Evolutionary conservation across 129 eudicot species (phyloP).

Genomic region (Calendula officinalis): DNA sequence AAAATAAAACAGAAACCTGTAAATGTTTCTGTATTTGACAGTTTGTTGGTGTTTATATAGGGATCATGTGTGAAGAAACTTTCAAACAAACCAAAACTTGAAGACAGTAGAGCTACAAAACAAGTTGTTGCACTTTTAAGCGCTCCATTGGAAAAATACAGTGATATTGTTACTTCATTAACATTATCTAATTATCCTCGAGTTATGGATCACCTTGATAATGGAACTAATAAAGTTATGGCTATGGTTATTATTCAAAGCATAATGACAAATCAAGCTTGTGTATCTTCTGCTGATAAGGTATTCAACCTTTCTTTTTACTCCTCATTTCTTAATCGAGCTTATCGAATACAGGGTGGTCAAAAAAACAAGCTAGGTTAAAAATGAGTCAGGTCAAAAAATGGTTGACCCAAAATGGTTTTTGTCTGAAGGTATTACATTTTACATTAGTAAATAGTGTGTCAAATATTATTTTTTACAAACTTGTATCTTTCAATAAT

Average conservation of each 20-base stretch:
- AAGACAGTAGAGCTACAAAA: conserved; percentile 93
- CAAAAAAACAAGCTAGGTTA: background rate
- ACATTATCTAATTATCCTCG: conserved; percentile 97
- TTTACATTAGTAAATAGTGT: too few species aligned
- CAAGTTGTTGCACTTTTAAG: conserved; percentile 98
- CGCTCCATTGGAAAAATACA: conserved; percentile 93
- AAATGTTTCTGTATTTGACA: background rate
- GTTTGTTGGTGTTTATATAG: conserved; percentile 37
- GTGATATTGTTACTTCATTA: conserved; percentile 90
- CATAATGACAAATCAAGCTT: conserved; percentile 73
- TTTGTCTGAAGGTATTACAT: too few species aligned
- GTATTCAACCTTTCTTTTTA: conserved; percentile 34
- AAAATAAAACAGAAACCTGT: background rate
- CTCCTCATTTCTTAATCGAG: background rate
- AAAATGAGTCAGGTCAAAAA: background rate
- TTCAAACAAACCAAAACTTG: conserved; percentile 82
- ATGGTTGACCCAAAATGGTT: too few species aligned
- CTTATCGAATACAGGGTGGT: too few species aligned
- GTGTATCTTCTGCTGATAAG: conserved; percentile 87
- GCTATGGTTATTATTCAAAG: conserved; percentile 97
- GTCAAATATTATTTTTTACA: too few species aligned
- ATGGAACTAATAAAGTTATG: conserved; percentile 90
- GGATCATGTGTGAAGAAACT: conserved; percentile 91
- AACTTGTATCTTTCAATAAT: too few species aligned
- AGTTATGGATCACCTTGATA: conserved; percentile 96